phyloP scores from a whole-genome alignment of 1,284 basidiomycete genomes.

The Termitomyces sp. region DNA sequence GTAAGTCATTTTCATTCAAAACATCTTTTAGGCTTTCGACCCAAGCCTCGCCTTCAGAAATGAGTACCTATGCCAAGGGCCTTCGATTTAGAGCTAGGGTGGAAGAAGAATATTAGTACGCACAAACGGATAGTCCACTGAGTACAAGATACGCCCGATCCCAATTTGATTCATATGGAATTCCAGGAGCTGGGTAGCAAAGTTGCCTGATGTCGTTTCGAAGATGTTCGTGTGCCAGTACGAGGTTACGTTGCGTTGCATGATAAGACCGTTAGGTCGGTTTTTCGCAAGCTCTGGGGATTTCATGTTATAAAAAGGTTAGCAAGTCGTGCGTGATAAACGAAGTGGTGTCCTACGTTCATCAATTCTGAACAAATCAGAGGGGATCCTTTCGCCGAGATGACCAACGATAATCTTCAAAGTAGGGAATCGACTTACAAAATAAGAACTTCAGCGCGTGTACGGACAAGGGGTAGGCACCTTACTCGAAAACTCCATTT shows the following conservation, averaged over 20 bases:
- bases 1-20: constrained; percentile 20
- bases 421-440: constrained; percentile 35
- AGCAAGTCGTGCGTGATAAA: too few species aligned
- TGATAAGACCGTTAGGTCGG: constrained; percentile 31
- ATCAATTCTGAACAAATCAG: constrained; percentile 37
- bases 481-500: constrained; percentile 37
- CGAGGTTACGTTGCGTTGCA: constrained; percentile 35
- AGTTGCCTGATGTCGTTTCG: constrained; percentile 42
- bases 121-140: constrained; percentile 40
- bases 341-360: constrained; percentile 24
- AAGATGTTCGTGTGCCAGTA: constrained; percentile 40
- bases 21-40: constrained; percentile 23
- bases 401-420: constrained; percentile 39
- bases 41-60: constrained; percentile 27
- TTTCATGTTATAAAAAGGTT: not conserved
- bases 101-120: not conserved
- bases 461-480: not conserved
- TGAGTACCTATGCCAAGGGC: constrained; percentile 19
- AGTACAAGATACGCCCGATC: constrained; percentile 37
- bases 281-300: constrained; percentile 27
- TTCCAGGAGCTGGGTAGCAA: constrained; percentile 34
- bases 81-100: not conserved
- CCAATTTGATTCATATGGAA: constrained; percentile 39
- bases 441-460: not conserved
- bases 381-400: constrained; percentile 38